phyloP scores from a whole-genome alignment of 2,329 filamentous ascomycete species.

The Aspergillus sergii region DNA sequence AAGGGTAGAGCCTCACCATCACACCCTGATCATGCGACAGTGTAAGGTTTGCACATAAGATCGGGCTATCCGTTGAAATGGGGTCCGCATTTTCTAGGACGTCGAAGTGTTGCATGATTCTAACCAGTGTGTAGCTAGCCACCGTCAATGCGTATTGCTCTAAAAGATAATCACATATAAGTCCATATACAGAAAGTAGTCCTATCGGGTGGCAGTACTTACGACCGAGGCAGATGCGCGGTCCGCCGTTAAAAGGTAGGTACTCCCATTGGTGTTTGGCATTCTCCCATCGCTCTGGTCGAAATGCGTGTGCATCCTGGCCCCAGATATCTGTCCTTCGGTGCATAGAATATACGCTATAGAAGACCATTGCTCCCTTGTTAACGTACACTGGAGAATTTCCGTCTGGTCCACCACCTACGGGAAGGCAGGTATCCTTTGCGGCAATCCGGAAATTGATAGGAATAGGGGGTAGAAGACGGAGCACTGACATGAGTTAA shows the following conservation, averaged over 20 bases:
- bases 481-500: not conserved
- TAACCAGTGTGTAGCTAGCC: not conserved
- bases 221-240: not conserved
- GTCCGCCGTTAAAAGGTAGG: slow-evolving; percentile 3
- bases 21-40: not conserved
- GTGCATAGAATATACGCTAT: not conserved
- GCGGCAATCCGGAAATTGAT: not conserved
- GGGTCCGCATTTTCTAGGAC: not conserved
- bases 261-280: not conserved
- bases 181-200: no score
- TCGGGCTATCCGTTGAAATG: not conserved
- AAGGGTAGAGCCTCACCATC: not conserved
- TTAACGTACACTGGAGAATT: not conserved
- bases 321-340: not conserved
- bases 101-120: not conserved
- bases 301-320: not conserved
- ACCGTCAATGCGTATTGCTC: no score
- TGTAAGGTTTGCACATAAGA: not conserved
- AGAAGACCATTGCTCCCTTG: not conserved
- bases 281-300: slow-evolving; percentile 1
- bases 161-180: no score
- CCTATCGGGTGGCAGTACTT: no score
- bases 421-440: not conserved
- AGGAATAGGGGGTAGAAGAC: not conserved
- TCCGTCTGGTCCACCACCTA: not conserved